These are phyloP conservation scores for Geranium rotundifolium DNA, from an alignment of 345 rosid genomes.

Conservation along the genomic window DNA sequence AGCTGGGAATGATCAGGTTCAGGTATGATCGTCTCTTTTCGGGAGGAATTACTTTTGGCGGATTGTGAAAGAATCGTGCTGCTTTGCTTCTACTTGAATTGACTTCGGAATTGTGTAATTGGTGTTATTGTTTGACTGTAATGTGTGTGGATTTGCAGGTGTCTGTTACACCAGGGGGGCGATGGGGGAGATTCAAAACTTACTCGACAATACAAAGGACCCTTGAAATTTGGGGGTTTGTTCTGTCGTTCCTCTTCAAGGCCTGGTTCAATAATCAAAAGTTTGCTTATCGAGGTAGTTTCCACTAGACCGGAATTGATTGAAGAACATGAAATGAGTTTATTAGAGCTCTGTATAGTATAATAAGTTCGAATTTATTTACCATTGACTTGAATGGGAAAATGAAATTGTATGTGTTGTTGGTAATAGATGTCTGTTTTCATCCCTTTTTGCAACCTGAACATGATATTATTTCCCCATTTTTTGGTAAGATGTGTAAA, in stretches of 20 bases:
- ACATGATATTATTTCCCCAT: neutral
- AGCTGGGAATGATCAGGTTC: slow-evolving; percentile 26
- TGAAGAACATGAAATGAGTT: neutral
- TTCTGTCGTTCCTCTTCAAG: slow-evolving; percentile 59
- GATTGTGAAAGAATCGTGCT: neutral
- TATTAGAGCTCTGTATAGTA: no score
- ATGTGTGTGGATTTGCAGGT: slow-evolving; percentile 38
- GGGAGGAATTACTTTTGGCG: neutral
- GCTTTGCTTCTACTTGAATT: no score
- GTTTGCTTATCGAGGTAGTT: slow-evolving; percentile 73
- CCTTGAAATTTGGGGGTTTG: slow-evolving; percentile 95
- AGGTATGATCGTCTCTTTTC: slow-evolving; percentile 28
- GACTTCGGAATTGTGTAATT: neutral
- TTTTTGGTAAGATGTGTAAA: neutral
- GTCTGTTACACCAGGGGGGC: slow-evolving; percentile 91
- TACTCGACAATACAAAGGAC: slow-evolving; percentile 90
- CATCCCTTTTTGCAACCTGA: neutral
- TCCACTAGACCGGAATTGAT: neutral
- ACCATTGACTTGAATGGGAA: no score
- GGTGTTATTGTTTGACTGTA: neutral
- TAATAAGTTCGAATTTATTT: no score
- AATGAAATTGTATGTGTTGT: no score
- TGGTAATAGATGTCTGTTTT: no score
- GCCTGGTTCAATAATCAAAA: slow-evolving; percentile 78
- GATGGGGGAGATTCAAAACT: slow-evolving; percentile 93